These are phyloP conservation scores for Coprinopsis sp. DNA, from an alignment of 768 basidiomycete genomes.

Conservation along the genomic window DNA sequence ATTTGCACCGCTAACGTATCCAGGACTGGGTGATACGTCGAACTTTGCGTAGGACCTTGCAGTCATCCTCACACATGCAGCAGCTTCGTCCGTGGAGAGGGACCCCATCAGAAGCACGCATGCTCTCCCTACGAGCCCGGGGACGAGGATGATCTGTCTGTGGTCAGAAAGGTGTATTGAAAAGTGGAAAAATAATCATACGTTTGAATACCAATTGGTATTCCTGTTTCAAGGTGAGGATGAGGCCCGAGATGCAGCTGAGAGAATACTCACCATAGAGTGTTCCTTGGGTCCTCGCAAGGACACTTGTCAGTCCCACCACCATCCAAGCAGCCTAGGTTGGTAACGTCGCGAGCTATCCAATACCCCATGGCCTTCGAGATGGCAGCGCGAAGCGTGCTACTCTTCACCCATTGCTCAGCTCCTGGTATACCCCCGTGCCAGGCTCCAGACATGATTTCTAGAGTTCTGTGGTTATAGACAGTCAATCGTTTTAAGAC, in stretches of 20 bases:
- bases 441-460: slow-evolving; percentile 52
- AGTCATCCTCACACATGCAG: slow-evolving; percentile 47
- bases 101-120: slow-evolving; percentile 52
- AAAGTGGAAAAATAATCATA: slow-evolving; percentile 20
- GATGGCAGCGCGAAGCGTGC: slow-evolving; percentile 36
- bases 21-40: slow-evolving; percentile 36
- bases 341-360: slow-evolving; percentile 57
- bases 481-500: neutral
- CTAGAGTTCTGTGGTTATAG: slow-evolving; percentile 23
- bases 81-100: slow-evolving; percentile 36
- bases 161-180: neutral
- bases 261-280: slow-evolving; percentile 30
- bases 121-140: slow-evolving; percentile 48
- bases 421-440: slow-evolving; percentile 45
- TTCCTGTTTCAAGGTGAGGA: slow-evolving; percentile 38
- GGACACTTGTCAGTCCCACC: slow-evolving; percentile 53
- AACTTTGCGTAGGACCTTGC: slow-evolving; percentile 48
- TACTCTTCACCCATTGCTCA: slow-evolving; percentile 37
- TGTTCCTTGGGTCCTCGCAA: slow-evolving; percentile 45
- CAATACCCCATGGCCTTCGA: slow-evolving; percentile 55
- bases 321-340: slow-evolving; percentile 46
- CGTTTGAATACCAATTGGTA: slow-evolving; percentile 62
- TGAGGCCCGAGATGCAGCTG: neutral
- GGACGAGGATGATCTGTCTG: slow-evolving; percentile 54
- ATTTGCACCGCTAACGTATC: slow-evolving; percentile 60